Percentiles rank a stretch among this genome's conserved stretches.
Conservation (phyloP, 169 alveolate genomes). For the Sarcocystis neurona region DNA sequence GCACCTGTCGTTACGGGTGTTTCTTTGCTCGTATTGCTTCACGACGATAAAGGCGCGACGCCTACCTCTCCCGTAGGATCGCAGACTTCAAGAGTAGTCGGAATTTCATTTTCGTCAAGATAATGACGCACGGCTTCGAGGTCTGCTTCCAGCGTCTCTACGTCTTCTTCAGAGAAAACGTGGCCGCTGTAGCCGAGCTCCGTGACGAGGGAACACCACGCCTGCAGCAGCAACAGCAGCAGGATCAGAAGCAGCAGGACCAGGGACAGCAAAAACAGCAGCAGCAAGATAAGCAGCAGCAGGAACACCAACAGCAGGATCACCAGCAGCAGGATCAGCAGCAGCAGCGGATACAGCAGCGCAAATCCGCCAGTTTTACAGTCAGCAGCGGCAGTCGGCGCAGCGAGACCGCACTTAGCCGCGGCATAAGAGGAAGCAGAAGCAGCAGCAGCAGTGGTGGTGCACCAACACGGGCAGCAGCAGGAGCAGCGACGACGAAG, state of each 20-base stretch:
- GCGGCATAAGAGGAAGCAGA: too few relatives aligned
- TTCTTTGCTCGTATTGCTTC: not conserved
- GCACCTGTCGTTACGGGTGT: not conserved
- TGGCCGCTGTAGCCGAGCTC: slow-evolving; percentile 57
- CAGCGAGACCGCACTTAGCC: too few relatives aligned
- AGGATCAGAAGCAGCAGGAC: not conserved
- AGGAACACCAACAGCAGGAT: not conserved
- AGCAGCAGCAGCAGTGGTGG: too few relatives aligned
- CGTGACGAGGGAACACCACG: slow-evolving; percentile 53
- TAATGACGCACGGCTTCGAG: slow-evolving; percentile 49
- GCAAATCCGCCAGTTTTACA: too few relatives aligned
- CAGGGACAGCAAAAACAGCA: too few relatives aligned
- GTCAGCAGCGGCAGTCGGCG: too few relatives aligned
- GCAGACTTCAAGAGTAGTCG: not conserved
- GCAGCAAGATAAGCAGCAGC: too few relatives aligned
- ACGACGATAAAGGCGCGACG: too few relatives aligned
- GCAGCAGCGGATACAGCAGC: not conserved
- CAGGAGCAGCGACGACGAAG: too few relatives aligned
- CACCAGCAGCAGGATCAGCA: not conserved
- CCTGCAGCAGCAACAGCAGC: not conserved
- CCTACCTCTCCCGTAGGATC: not conserved
- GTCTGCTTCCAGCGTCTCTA: slow-evolving; percentile 43
- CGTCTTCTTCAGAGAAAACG: not conserved
- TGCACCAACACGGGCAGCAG: too few relatives aligned
- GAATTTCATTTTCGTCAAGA: slow-evolving; percentile 9